A percentile compares a stretch with the other conserved stretches of the same genome.
These are phyloP conservation scores for Scopulariopsis brevicaulis DNA, from an alignment of 2,329 filamentous ascomycete genomes.

Conservation along the genomic window DNA sequence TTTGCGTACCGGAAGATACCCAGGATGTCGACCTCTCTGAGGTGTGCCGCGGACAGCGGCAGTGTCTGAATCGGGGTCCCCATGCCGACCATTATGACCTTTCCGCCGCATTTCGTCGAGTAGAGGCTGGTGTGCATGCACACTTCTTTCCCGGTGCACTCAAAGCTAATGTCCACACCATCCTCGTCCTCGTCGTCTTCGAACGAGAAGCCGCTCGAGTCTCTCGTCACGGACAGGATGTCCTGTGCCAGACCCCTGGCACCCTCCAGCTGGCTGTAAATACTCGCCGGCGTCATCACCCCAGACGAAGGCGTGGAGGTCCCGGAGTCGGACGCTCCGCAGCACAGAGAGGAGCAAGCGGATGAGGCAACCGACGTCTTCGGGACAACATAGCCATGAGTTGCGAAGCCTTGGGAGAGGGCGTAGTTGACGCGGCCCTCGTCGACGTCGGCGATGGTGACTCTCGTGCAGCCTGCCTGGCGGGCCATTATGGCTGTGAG, in stretches of 20 bases:
- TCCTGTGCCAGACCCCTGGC: slow-evolving; percentile 38
- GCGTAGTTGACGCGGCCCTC: slow-evolving; percentile 49
- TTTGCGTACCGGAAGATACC: slow-evolving; percentile 71
- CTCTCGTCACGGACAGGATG: slow-evolving; percentile 29
- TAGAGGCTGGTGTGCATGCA: slow-evolving; percentile 69
- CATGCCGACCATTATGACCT: slow-evolving; percentile 70
- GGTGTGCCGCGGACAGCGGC: slow-evolving; percentile 58
- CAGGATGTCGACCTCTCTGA: slow-evolving; percentile 68
- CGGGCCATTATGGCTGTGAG: slow-evolving; percentile 52
- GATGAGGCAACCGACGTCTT: slow-evolving; percentile 27
- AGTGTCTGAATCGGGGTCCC: slow-evolving; percentile 66
- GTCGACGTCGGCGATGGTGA: slow-evolving; percentile 51
- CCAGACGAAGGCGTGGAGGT: slow-evolving; percentile 11
- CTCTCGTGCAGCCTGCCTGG: slow-evolving; percentile 44
- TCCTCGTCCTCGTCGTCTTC: slow-evolving; percentile 46
- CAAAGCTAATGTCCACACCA: slow-evolving; percentile 60
- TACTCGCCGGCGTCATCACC: slow-evolving; percentile 30
- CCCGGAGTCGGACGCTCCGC: slow-evolving; percentile 14
- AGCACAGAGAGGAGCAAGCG: slow-evolving; percentile 31
- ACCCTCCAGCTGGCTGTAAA: slow-evolving; percentile 35
- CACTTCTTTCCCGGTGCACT: slow-evolving; percentile 65
- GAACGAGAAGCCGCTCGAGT: slow-evolving; percentile 14
- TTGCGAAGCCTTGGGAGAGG: slow-evolving; percentile 45
- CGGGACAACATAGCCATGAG: slow-evolving; percentile 44
- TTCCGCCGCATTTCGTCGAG: slow-evolving; percentile 57